These are phyloP conservation scores for Termitomyces titanicus DNA, from an alignment of 768 basidiomycete genomes.

Conservation along the genomic window DNA sequence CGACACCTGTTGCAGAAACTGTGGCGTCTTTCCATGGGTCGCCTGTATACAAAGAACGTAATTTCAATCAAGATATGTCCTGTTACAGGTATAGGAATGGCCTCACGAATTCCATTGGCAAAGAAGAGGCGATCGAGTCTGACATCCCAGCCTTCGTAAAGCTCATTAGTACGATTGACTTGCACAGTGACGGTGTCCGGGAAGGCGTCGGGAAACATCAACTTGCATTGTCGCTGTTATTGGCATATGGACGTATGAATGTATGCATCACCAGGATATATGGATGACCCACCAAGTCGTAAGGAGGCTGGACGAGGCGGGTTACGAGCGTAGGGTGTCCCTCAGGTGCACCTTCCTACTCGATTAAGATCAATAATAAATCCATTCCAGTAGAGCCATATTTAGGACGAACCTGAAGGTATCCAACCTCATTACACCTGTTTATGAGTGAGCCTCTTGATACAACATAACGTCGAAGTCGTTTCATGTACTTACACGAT, in stretches of 20 bases:
- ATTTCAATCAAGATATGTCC: not conserved
- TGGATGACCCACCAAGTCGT: slow-evolving; percentile 44
- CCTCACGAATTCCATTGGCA: slow-evolving; percentile 63
- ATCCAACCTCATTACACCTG: slow-evolving; percentile 72
- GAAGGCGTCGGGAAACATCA: slow-evolving; percentile 63
- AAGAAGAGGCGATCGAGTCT: slow-evolving; percentile 58
- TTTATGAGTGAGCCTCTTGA: not conserved
- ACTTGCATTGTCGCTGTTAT: slow-evolving; percentile 58
- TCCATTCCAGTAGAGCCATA: not conserved
- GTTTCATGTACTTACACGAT: slow-evolving; percentile 43
- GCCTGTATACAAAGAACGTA: slow-evolving; percentile 32
- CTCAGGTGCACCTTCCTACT: slow-evolving; percentile 39
- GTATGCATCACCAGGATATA: not conserved
- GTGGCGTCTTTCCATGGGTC: slow-evolving; percentile 74
- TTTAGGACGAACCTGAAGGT: slow-evolving; percentile 33
- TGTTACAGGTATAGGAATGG: not conserved
- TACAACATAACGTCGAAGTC: not conserved
- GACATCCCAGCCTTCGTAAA: slow-evolving; percentile 63
- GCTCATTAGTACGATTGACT: slow-evolving; percentile 37
- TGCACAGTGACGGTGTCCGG: slow-evolving; percentile 40
- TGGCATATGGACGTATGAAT: not conserved
- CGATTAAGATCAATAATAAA: not conserved
- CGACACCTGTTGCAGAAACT: slow-evolving; percentile 50
- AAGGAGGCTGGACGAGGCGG: slow-evolving; percentile 48
- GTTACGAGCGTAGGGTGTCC: slow-evolving; percentile 44